Evolutionary conservation across 139 green algal genomes (phyloP), one percentile per base, ranked within the genome.

Genomic region (Chlorella sp.): DNA sequence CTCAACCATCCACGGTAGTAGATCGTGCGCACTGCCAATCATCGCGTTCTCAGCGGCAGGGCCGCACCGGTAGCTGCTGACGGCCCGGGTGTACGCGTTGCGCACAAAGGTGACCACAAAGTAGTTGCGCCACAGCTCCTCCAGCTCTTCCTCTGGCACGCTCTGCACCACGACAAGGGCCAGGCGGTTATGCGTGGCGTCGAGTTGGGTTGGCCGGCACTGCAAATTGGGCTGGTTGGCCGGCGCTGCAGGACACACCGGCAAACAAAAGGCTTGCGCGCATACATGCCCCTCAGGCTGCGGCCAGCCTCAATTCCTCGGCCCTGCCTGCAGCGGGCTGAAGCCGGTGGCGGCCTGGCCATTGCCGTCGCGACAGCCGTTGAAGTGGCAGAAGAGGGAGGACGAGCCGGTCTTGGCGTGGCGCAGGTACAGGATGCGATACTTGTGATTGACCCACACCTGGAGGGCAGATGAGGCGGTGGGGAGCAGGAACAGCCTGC

Each of bases 51-150:
- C n/a, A n/a, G 56, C 56, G 56, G 3, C 56, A 65, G 56, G 22
- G 65, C 34, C 70, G 70, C 70, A 76, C 70, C 40, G 62, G 44
- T 84, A 87, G 74, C 44, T 64, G 83, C 83, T 87, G 30, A 87
- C 43, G 1, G 62, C 74, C 19, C 83, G 75, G 38, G 62, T 69
- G n/a, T 80, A 87, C 26, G 83, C 44, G 62, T 84, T 87, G 60
- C 83, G 83, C 65, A 87, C 83, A 75, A 87, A 83, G n/a, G 72
- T 87, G 62, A 87, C 65, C 36, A 87, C 83, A 87, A 87, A 87
- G 75, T 87, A 87, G 44, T n/a, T 24, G 30, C 30, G 36, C 83
- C 83, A 87, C 2, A 84, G 24, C 11, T 34, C 28, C 44, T 76
- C 60, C 58, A 87, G 26, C 26, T 76, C 43, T 13, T 78, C 54